Conservation (phyloP, 1,139 yeast species). For the Schizosaccharomyces versatilis region DNA sequence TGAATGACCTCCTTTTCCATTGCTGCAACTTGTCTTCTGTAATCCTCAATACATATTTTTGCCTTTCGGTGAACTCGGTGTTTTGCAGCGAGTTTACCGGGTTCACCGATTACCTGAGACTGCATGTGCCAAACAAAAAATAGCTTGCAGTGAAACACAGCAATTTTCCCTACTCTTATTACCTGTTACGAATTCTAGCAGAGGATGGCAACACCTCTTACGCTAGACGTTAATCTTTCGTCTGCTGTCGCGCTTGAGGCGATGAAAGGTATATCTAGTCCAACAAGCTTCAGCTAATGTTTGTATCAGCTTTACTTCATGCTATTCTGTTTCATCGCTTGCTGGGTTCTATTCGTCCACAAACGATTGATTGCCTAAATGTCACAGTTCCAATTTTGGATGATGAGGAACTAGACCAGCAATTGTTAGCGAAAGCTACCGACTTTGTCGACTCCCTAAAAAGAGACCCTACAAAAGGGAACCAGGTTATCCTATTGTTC, state of each 20-base stretch:
- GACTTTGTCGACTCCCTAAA: background rate
- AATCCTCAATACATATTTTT: no score
- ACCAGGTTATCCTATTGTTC: background rate
- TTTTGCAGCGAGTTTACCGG: no score
- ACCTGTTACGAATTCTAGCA: no score
- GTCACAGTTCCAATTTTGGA: conserved; percentile 21
- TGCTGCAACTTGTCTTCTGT: no score
- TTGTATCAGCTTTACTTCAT: conserved; percentile 32
- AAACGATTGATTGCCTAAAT: conserved; percentile 23
- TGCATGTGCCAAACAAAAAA: no score
- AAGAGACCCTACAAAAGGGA: background rate
- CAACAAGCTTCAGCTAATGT: background rate
- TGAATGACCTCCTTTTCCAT: no score
- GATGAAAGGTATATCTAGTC: background rate
- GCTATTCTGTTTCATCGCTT: conserved; percentile 48
- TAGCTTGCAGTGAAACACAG: no score
- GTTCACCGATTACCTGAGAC: no score
- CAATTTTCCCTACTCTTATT: no score
- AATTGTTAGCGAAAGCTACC: background rate
- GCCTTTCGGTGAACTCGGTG: no score
- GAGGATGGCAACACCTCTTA: no score
- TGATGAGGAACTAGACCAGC: conserved; percentile 17
- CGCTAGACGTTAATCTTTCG: no score
- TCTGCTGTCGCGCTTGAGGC: background rate
- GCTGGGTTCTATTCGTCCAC: conserved; percentile 44